Percentiles rank a stretch among this genome's conserved stretches.
phyloP scores from a whole-genome alignment of 2,329 filamentous ascomycete species.

The Clonostachys rosea region DNA sequence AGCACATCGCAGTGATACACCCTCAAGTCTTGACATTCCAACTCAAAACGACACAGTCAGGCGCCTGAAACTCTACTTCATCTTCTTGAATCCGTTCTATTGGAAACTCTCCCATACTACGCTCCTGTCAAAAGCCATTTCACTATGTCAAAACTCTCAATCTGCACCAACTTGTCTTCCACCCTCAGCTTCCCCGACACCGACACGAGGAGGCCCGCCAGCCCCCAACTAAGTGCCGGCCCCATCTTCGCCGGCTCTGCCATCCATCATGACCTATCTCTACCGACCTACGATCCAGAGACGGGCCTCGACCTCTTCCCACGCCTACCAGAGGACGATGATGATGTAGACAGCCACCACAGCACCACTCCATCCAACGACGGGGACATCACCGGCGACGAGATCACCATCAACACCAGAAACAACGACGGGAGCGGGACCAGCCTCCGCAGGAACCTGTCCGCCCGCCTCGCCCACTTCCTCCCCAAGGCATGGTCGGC shows the following conservation, averaged over 20 bases:
- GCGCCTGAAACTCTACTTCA: too few species aligned
- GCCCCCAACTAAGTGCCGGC: too few species aligned
- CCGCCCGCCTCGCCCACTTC: not conserved
- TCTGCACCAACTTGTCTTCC: not conserved
- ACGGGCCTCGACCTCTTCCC: conserved; percentile 3
- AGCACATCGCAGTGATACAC: too few species aligned
- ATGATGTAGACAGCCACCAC: not conserved
- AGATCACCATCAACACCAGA: not conserved
- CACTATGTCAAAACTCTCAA: too few species aligned
- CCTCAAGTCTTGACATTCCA: too few species aligned
- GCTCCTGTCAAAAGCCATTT: too few species aligned
- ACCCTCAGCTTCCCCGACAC: not conserved
- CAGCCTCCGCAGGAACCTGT: not conserved
- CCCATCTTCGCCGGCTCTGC: not conserved
- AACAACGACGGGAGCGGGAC: not conserved
- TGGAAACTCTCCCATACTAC: not conserved
- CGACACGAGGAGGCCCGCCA: not conserved
- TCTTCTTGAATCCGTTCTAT: not conserved
- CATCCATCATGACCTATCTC: not conserved
- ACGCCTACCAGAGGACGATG: conserved; percentile 1
- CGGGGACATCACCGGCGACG: not conserved
- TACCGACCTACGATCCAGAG: not conserved
- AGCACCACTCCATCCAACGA: too few species aligned
- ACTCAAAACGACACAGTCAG: too few species aligned
- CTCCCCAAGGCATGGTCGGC: not conserved